Evolutionary conservation across 306 rosid species (phyloP).

Genomic region (Acacia acuminata): DNA sequence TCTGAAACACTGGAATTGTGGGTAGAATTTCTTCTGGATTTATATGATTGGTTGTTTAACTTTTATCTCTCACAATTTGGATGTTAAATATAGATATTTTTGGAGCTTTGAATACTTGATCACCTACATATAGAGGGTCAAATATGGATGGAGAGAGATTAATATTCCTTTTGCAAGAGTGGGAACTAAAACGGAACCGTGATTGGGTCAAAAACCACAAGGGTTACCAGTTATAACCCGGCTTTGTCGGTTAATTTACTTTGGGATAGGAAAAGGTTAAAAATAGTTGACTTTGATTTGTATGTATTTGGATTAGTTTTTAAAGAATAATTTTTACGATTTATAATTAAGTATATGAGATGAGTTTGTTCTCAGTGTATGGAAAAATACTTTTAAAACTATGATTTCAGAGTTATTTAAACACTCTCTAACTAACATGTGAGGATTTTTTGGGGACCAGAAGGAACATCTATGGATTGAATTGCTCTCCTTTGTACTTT

Average conservation of each 20-base stretch:
- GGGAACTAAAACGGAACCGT: background rate
- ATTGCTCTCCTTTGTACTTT: background rate
- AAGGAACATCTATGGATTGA: background rate
- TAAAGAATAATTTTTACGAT: too few species aligned
- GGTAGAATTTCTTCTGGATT: conserved; percentile 29
- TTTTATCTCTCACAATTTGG: background rate
- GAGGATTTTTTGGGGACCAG: too few species aligned
- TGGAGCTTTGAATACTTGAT: background rate
- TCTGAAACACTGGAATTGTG: conserved; percentile 27
- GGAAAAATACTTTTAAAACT: too few species aligned
- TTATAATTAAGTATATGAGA: too few species aligned
- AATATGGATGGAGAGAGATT: background rate
- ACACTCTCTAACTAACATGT: too few species aligned
- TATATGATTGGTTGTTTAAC: background rate
- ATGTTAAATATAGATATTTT: background rate
- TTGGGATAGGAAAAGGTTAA: background rate
- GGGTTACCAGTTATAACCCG: background rate
- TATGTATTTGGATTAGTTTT: too few species aligned
- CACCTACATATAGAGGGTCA: background rate
- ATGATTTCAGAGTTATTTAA: too few species aligned
- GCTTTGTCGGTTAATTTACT: background rate
- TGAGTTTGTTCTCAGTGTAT: too few species aligned
- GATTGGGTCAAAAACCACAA: background rate
- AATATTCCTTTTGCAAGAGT: background rate
- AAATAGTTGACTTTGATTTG: background rate